Conservation (phyloP, 2,329 filamentous ascomycete genomes). For the Ramichloridium luteum region DNA sequence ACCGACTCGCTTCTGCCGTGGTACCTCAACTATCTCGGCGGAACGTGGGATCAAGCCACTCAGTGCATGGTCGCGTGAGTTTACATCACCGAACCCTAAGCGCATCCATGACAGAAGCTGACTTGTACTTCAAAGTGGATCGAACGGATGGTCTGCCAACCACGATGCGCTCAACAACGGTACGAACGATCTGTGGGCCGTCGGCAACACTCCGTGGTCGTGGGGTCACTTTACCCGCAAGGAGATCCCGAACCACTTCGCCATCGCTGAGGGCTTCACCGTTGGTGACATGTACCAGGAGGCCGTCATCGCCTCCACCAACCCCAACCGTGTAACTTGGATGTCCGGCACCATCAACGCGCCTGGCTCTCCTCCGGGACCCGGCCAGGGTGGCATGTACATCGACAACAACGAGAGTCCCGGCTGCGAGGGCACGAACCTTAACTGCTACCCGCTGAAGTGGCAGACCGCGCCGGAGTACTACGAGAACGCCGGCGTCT, state of each 20-base stretch:
- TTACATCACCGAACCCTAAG: constrained; percentile 32
- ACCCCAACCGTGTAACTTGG: constrained; percentile 41
- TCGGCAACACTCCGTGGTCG: constrained; percentile 42
- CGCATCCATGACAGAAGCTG: constrained; percentile 26
- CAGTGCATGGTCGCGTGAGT: constrained; percentile 46
- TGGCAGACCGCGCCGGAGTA: constrained; percentile 39
- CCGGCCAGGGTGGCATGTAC: constrained; percentile 23
- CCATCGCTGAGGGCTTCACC: constrained; percentile 43
- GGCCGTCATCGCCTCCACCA: constrained; percentile 39
- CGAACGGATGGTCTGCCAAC: constrained; percentile 41
- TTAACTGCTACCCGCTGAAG: constrained; percentile 43
- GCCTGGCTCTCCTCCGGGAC: constrained; percentile 34
- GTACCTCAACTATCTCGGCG: constrained; percentile 43
- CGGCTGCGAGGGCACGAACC: constrained; percentile 31
- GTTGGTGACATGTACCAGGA: constrained; percentile 46
- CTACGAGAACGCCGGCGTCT: constrained; percentile 37
- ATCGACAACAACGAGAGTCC: constrained; percentile 28
- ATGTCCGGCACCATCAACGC: constrained; percentile 41
- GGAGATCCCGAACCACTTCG: constrained; percentile 44
- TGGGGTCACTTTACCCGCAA: constrained; percentile 40
- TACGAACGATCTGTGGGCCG: constrained; percentile 44
- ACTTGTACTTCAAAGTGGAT: constrained; percentile 41
- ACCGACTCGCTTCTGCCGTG: constrained; percentile 39
- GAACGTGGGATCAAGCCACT: constrained; percentile 38
- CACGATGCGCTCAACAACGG: constrained; percentile 45